phyloP scores from a whole-genome alignment of 805 yeast species.

The Lipomyces sp. region DNA sequence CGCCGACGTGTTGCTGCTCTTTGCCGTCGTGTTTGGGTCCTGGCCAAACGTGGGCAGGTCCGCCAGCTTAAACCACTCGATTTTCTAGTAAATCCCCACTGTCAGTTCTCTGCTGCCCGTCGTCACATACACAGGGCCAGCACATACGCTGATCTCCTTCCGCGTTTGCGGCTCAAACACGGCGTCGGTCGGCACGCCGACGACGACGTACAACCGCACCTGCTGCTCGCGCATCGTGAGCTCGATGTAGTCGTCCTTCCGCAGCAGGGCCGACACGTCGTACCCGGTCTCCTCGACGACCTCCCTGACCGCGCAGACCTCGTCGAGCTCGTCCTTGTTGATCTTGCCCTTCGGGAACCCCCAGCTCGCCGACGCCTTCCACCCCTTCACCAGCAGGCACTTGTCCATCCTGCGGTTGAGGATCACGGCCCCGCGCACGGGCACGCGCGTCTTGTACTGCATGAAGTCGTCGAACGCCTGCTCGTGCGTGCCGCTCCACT shows the following conservation, averaged over 20 bases:
- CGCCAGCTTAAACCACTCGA: conserved; percentile 34
- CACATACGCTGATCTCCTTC: conserved; percentile 72
- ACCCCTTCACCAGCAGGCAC: conserved; percentile 71
- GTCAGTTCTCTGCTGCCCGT: too few relatives aligned
- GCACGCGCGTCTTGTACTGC: conserved; percentile 81
- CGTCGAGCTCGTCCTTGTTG: conserved; percentile 85
- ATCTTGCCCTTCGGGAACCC: conserved; percentile 97
- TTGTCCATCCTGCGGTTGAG: conserved; percentile 65
- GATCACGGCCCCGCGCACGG: conserved; percentile 94
- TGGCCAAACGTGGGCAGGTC: conserved; percentile 36
- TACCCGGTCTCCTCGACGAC: conserved; percentile 92
- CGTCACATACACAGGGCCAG: too few relatives aligned
- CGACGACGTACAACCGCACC: conserved; percentile 73
- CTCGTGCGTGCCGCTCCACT: conserved; percentile 37
- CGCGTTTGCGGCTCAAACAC: conserved; percentile 78
- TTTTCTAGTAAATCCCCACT: conserved; percentile 16
- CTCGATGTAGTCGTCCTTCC: conserved; percentile 72
- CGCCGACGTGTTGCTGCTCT: conserved; percentile 2
- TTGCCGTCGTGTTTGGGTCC: conserved; percentile 6
- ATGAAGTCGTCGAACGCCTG: conserved; percentile 77
- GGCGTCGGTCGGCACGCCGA: conserved; percentile 72
- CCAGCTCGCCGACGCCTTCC: conserved; percentile 74
- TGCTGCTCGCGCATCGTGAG: conserved; percentile 79
- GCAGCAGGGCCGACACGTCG: conserved; percentile 66
- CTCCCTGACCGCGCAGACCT: conserved; percentile 87